These are phyloP conservation scores for Artemisia annua DNA, from an alignment of 129 eudicot genomes.

Conservation along the genomic window DNA sequence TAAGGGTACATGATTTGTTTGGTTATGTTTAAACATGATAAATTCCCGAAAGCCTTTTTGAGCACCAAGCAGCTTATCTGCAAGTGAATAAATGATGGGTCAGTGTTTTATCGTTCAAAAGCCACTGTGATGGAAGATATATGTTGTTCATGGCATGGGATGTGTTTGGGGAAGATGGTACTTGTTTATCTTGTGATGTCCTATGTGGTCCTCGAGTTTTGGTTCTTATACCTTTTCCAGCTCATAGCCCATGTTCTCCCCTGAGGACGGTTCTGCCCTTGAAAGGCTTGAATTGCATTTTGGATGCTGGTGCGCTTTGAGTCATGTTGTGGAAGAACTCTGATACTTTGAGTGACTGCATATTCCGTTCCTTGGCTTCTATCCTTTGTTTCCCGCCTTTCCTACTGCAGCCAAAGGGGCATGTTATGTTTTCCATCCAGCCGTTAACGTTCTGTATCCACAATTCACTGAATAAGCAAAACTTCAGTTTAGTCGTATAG, in stretches of 20 bases:
- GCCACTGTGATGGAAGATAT: constrained; percentile 35
- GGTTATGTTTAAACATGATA: constrained; percentile 49
- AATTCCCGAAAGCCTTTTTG: constrained; percentile 43
- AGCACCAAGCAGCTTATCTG: constrained; percentile 45
- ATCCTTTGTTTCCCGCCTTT: too few species aligned
- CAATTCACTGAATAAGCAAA: background rate
- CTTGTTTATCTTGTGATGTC: constrained; percentile 30
- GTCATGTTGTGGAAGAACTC: constrained; percentile 15
- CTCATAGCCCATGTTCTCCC: constrained; percentile 15
- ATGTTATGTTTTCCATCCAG: background rate
- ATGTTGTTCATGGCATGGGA: constrained; percentile 24
- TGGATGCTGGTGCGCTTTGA: constrained; percentile 22
- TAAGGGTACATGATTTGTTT: constrained; percentile 57
- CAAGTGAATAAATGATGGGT: constrained; percentile 27
- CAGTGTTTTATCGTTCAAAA: background rate
- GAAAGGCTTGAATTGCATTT: constrained; percentile 13
- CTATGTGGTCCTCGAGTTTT: background rate
- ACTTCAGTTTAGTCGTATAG: too few species aligned
- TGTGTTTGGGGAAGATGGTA: constrained; percentile 38
- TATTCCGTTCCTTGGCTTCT: constrained; percentile 17
- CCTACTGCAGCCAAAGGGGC: background rate
- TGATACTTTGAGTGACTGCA: background rate
- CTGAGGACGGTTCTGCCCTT: constrained; percentile 25
- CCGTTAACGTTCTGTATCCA: background rate
- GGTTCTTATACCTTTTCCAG: constrained; percentile 12